Conservation (phyloP, 768 basidiomycete species). For the Leccinum olivaceopallidum region DNA sequence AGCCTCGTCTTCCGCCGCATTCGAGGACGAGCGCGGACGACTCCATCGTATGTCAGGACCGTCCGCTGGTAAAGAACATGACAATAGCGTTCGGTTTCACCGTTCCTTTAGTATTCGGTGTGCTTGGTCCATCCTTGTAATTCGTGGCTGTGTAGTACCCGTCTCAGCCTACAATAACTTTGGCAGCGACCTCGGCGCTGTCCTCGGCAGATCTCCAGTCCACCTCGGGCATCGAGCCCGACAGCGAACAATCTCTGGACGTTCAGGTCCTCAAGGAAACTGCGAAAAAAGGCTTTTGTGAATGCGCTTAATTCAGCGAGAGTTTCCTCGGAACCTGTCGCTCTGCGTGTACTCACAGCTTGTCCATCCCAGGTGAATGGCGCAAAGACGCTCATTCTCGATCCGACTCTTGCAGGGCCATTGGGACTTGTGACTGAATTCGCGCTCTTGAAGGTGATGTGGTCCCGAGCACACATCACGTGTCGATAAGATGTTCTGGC, state of each 20-base stretch:
- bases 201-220: slow-evolving; percentile 39
- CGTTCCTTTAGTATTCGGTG: not conserved
- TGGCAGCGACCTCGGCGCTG: slow-evolving; percentile 29
- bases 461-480: no score
- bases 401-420: no score
- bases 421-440: no score
- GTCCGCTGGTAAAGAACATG: not conserved
- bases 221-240: slow-evolving; percentile 31
- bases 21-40: slow-evolving; percentile 16
- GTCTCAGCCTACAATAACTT: no score
- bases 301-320: slow-evolving; percentile 84
- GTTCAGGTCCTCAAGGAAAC: slow-evolving; percentile 71
- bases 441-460: no score
- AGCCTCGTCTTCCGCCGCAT: slow-evolving; percentile 51
- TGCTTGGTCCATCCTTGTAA: no score
- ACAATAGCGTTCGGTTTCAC: not conserved
- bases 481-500: slow-evolving; percentile 97
- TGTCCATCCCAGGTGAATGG: no score
- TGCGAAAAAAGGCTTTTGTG: slow-evolving; percentile 72
- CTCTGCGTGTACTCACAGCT: not conserved
- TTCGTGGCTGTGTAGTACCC: no score
- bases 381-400: no score
- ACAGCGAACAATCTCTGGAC: slow-evolving; percentile 49
- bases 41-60: slow-evolving; percentile 26
- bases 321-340: not conserved